These are phyloP conservation scores for Orbilia quercus DNA, from an alignment of 2,329 filamentous ascomycete species.

Conservation along the genomic window DNA sequence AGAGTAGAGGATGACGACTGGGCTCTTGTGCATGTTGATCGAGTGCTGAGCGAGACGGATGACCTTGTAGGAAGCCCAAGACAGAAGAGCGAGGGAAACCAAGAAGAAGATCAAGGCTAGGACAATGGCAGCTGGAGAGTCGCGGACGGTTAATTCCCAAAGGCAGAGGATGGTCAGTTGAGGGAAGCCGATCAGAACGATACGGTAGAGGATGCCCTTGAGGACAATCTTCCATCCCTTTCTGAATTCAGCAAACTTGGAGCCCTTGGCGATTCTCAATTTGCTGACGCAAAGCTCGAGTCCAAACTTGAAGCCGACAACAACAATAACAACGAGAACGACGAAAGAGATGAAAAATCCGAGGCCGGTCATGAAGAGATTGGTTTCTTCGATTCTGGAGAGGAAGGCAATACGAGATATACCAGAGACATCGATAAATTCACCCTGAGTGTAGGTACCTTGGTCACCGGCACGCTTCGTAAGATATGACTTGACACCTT, in stretches of 20 bases:
- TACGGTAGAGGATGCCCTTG: conserved; percentile 91
- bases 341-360: conserved; percentile 90
- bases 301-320: conserved; percentile 81
- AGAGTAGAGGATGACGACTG: conserved; percentile 95
- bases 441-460: conserved; percentile 56
- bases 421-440: conserved; percentile 73
- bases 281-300: conserved; percentile 80
- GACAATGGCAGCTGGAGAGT: conserved; percentile 86
- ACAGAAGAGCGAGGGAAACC: conserved; percentile 79
- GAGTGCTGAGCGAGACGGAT: conserved; percentile 88
- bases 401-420: conserved; percentile 91
- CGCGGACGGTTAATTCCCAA: conserved; percentile 88
- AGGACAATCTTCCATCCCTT: conserved; percentile 92
- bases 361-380: conserved; percentile 91
- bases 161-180: conserved; percentile 90
- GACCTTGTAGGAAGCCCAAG: conserved; percentile 89
- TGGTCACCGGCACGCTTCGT: conserved; percentile 45
- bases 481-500: conserved; percentile 63
- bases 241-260: conserved; percentile 92
- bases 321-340: conserved; percentile 76
- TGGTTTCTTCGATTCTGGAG: conserved; percentile 85
- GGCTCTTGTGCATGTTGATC: conserved; percentile 91
- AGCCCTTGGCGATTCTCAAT: conserved; percentile 77
- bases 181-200: conserved; percentile 88
- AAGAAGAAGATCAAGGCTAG: conserved; percentile 90